Evolutionary conservation across 129 eudicot species (phyloP).

Genomic region (Ambrosia artemisiifolia): DNA sequence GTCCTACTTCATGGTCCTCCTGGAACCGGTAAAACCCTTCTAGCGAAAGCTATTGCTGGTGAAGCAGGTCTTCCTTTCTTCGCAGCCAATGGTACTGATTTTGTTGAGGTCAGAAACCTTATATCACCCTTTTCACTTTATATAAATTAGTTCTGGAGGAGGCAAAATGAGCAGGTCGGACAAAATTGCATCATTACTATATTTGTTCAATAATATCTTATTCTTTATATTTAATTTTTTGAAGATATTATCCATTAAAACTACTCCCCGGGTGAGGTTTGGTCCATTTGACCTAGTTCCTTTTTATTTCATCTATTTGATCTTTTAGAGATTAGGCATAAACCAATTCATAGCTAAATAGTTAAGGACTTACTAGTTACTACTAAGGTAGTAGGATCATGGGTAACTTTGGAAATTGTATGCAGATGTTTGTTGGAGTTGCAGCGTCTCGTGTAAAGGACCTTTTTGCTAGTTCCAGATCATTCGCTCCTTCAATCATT

Average conservation of each 20-base stretch:
- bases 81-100: conserved; percentile 95
- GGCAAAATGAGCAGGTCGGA: neutral
- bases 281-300: neutral
- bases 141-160: neutral
- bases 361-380: no score
- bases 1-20: conserved; percentile 99
- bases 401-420: conserved; percentile 14
- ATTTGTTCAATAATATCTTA: neutral
- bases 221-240: neutral
- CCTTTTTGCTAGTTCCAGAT: conserved; percentile 83
- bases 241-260: neutral
- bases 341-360: neutral
- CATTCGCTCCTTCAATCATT: conserved; percentile 85
- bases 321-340: neutral
- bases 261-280: neutral
- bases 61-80: conserved; percentile 98
- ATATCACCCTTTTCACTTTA: conserved; percentile 2
- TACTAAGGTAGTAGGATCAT: conserved; percentile 1
- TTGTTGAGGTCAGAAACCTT: conserved; percentile 74
- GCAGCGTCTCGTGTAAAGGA: conserved; percentile 98
- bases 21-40: conserved; percentile 96
- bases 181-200: neutral
- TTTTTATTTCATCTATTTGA: neutral
- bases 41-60: conserved; percentile 97
- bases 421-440: conserved; percentile 97